These are phyloP conservation scores for Prinsepia uniflora DNA, from an alignment of 306 rosid genomes.

Conservation along the genomic window DNA sequence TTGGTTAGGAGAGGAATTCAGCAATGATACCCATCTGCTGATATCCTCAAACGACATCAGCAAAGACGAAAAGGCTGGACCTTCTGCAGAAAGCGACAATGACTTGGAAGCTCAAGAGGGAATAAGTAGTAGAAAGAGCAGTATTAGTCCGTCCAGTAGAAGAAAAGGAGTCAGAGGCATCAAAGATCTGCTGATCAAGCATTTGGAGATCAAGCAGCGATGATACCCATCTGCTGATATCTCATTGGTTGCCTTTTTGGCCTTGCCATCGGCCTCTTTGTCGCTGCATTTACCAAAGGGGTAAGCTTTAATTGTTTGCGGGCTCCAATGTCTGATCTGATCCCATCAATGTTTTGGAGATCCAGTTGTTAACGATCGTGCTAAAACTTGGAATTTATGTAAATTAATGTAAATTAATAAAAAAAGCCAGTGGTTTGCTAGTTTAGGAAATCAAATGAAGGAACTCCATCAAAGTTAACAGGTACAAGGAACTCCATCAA, in stretches of 20 bases:
- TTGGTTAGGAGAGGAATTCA: constrained; percentile 38
- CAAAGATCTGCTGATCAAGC: constrained; percentile 57
- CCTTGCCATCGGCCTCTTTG: constrained; percentile 92
- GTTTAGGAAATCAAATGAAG: too few relatives aligned
- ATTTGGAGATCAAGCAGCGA: constrained; percentile 33
- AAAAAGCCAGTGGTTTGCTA: neutral
- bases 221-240: constrained; percentile 40
- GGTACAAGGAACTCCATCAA: too few relatives aligned
- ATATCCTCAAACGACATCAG: constrained; percentile 25
- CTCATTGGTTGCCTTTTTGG: constrained; percentile 91
- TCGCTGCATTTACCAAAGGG: constrained; percentile 91
- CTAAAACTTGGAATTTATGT: neutral
- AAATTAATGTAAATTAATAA: neutral
- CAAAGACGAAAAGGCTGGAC: constrained; percentile 3
- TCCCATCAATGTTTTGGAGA: neutral
- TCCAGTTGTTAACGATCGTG: neutral
- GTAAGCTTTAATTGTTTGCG: constrained; percentile 32
- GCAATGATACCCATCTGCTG: constrained; percentile 56
- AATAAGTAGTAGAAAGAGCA: neutral
- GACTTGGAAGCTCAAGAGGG: constrained; percentile 53
- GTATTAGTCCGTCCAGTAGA: constrained; percentile 16
- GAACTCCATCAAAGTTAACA: too few relatives aligned
- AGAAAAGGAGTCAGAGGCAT: constrained; percentile 33
- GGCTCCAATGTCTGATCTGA: neutral
- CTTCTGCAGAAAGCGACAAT: constrained; percentile 20